Conservation (phyloP, 805 yeast genomes). For the Candida dendrica region DNA sequence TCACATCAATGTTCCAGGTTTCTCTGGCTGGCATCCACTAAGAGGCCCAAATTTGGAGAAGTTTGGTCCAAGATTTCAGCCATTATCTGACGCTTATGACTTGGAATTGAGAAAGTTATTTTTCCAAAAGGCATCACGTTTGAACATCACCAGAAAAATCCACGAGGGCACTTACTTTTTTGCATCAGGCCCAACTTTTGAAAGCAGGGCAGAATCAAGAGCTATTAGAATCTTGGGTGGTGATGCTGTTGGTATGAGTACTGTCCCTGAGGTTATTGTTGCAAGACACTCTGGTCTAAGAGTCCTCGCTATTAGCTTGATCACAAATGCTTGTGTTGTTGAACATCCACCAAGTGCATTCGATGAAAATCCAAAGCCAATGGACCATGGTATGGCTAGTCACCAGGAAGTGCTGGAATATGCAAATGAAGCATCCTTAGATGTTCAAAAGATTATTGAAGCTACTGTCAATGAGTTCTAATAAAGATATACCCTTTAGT, state of each 20-base stretch:
- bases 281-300: conserved; percentile 84
- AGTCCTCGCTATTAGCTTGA: conserved; percentile 78
- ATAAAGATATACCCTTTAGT: too few relatives aligned
- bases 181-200: conserved; percentile 92
- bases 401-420: conserved; percentile 88
- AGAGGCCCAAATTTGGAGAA: conserved; percentile 77
- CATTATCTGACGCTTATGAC: conserved; percentile 87
- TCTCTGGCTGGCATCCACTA: conserved; percentile 82
- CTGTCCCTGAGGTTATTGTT: conserved; percentile 91
- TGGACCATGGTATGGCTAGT: conserved; percentile 73
- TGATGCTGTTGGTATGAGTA: conserved; percentile 96
- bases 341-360: conserved; percentile 63
- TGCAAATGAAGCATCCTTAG: conserved; percentile 74
- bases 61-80: conserved; percentile 82
- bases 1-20: conserved; percentile 87
- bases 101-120: conserved; percentile 59
- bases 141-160: conserved; percentile 46
- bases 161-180: conserved; percentile 85
- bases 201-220: conserved; percentile 86
- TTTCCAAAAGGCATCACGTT: conserved; percentile 42
- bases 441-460: conserved; percentile 66
- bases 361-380: conserved; percentile 42
- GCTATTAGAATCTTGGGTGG: conserved; percentile 68
- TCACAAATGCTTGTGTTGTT: conserved; percentile 77
- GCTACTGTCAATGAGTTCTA: conserved; percentile 41